Percentiles rank a stretch among this genome's conserved stretches.
phyloP scores from a whole-genome alignment of 192 early-diverging fungal genomes.

The Oehlia diaphana region DNA sequence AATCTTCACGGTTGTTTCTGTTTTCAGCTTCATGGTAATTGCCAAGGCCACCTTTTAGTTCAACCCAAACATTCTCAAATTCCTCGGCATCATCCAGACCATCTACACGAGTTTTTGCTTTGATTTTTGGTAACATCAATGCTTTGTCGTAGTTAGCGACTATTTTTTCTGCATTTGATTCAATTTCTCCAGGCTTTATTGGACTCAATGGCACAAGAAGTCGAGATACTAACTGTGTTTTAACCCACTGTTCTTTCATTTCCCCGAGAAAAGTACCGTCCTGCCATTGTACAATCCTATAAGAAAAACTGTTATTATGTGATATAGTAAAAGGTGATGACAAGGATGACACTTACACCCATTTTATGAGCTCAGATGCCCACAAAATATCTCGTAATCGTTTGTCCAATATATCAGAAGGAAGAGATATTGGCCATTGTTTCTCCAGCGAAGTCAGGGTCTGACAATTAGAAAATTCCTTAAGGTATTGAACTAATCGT shows the following conservation, averaged over 20 bases:
- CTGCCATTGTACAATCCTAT: constrained; percentile 12
- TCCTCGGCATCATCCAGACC: constrained; percentile 16
- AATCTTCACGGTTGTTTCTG: constrained; percentile 19
- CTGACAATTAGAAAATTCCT: constrained; percentile 5
- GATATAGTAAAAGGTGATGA: not conserved
- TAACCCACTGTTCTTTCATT: constrained; percentile 9
- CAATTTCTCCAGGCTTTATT: not conserved
- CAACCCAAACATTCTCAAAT: constrained; percentile 21
- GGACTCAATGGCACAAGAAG: not conserved
- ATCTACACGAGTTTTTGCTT: constrained; percentile 12
- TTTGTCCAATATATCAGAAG: constrained; percentile 18
- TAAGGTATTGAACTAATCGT: constrained; percentile 10
- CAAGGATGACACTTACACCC: constrained; percentile 12
- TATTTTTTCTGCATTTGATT: constrained; percentile 18
- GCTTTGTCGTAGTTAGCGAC: constrained; percentile 1
- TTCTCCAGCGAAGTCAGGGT: not conserved
- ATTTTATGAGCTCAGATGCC: constrained; percentile 26
- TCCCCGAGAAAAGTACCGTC: constrained; percentile 1
- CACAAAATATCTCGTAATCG: constrained; percentile 13
- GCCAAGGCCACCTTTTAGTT: constrained; percentile 14
- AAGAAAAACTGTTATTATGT: not conserved
- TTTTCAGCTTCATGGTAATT: constrained; percentile 10
- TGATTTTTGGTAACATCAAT: constrained; percentile 1
- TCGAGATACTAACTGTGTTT: not conserved
- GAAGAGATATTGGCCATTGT: constrained; percentile 7